Evolutionary conservation across 108 stramenopile genomes (phyloP), one percentile per base, ranked within the genome.

Genomic region (Pseudonitzschia delicatissima): DNA sequence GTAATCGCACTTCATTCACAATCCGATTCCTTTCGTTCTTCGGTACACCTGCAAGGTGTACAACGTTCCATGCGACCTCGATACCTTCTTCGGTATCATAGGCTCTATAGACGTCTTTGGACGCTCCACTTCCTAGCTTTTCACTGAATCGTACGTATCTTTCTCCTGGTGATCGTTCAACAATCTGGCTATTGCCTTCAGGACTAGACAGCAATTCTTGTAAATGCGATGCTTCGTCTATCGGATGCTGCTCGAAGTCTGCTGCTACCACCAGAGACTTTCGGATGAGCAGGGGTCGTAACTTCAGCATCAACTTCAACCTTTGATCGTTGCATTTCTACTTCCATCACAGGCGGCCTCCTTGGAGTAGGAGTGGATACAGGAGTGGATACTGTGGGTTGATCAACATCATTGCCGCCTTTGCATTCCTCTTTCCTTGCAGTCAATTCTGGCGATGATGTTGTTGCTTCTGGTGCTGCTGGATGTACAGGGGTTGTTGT

Each of bases 41-140:
- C 23, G 93, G 93, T 18, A 96, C 93, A 34, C 91, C 92, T 17
- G 73, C 70, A 23, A 99, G 67, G 63, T 91, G 90, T 2, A 99
- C 94, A 13, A 94, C 90, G 67, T 98, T 98, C 98, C 98, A 99
- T 11, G 98, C 98, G 39, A 99, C 97, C 68, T 96, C 95, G 40
- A 96, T 92, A 37, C 98, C 98, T 76, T 97, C 94, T 45, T 87
- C 87, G 4, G 97, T 95, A 74, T 99, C 98, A 75, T 97, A 98
- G 7, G 96, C 96, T 62, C 96, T 80, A 70, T 92, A 97, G 17
- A 97, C 98, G 61, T 95, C 93, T 67, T 97, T 97, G 77, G 95
- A 96, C 27, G 95, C 94, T 39, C 98, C 98, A 55, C 87, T 87
- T 2, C 96, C 96, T 20, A 98, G 77, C 67, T 96, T 94, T 59